phyloP scores from a whole-genome alignment of 352 stramenopile genomes.

The Pythium graminicola region DNA sequence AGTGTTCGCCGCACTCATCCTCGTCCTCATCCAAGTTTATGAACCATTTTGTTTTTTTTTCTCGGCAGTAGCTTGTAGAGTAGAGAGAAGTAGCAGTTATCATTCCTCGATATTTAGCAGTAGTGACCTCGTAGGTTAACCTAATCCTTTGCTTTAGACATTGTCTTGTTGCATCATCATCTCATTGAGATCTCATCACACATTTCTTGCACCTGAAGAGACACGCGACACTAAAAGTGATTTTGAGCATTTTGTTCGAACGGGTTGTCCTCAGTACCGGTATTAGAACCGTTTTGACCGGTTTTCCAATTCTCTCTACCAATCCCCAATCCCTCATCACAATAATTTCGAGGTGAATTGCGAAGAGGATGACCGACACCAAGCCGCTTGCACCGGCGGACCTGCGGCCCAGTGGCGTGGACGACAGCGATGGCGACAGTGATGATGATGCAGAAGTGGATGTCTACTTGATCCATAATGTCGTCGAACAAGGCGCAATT shows the following conservation, averaged over 20 bases:
- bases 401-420: background rate
- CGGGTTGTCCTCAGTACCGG: no score
- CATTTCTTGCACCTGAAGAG: background rate
- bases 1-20: no score
- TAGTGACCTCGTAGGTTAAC: conserved; percentile 6
- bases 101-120: conserved; percentile 11
- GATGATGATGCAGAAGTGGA: conserved; percentile 36
- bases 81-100: conserved; percentile 12
- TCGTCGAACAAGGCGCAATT: conserved; percentile 44
- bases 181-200: no score
- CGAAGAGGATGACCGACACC: background rate
- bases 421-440: conserved; percentile 33
- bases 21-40: background rate
- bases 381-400: background rate
- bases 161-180: background rate
- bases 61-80: conserved; percentile 18
- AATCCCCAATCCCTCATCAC: background rate
- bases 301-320: background rate
- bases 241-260: background rate
- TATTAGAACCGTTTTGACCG: background rate
- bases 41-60: conserved; percentile 19
- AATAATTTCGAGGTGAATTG: background rate
- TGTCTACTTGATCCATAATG: conserved; percentile 52
- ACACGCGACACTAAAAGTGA: no score
- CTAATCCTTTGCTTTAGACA: background rate